A percentile compares a stretch with the other conserved stretches of the same genome.
Conservation (phyloP, 2,329 filamentous ascomycete genomes). For the Sporothrix humicola region DNA sequence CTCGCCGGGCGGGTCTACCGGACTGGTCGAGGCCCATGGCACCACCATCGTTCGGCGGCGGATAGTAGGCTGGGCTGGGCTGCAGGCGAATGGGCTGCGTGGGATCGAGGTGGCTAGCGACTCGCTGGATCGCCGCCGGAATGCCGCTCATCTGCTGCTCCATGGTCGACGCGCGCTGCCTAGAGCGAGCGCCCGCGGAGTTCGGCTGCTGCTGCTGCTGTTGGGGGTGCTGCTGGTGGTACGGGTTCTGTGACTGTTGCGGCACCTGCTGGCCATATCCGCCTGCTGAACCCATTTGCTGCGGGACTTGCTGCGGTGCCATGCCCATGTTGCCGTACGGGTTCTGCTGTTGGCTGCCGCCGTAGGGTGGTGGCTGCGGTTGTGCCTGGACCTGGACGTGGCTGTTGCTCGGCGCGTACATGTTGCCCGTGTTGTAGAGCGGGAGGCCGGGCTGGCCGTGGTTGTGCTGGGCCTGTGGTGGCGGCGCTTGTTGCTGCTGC, state of each 20-base stretch:
- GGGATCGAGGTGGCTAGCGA: conserved; percentile 94
- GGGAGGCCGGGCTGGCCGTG: conserved; percentile 52
- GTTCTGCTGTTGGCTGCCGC: conserved; percentile 65
- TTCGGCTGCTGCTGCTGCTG: conserved; percentile 70
- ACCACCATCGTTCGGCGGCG: conserved; percentile 87
- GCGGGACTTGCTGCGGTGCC: conserved; percentile 62
- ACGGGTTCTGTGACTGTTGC: conserved; percentile 47
- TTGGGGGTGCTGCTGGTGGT: conserved; percentile 66
- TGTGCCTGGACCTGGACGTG: conserved; percentile 66
- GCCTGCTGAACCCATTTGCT: conserved; percentile 66
- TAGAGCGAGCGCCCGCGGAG: conserved; percentile 68
- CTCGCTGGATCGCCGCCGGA: conserved; percentile 87
- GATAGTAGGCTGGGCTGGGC: conserved; percentile 96
- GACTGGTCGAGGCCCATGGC: conserved; percentile 70
- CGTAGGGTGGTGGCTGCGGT: conserved; percentile 66
- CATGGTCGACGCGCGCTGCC: conserved; percentile 94
- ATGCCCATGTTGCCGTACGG: conserved; percentile 77
- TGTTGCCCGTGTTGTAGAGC: conserved; percentile 71
- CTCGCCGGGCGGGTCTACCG: conserved; percentile 69
- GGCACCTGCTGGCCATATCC: conserved; percentile 55
- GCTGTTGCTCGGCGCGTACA: conserved; percentile 70
- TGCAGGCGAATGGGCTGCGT: conserved; percentile 92
- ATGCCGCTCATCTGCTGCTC: conserved; percentile 94
- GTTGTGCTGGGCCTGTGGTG: conserved; percentile 40
- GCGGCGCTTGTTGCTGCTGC: conserved; percentile 44